Conservation (phyloP, 1,284 basidiomycete species). For the Tylopilus orsonianus region DNA sequence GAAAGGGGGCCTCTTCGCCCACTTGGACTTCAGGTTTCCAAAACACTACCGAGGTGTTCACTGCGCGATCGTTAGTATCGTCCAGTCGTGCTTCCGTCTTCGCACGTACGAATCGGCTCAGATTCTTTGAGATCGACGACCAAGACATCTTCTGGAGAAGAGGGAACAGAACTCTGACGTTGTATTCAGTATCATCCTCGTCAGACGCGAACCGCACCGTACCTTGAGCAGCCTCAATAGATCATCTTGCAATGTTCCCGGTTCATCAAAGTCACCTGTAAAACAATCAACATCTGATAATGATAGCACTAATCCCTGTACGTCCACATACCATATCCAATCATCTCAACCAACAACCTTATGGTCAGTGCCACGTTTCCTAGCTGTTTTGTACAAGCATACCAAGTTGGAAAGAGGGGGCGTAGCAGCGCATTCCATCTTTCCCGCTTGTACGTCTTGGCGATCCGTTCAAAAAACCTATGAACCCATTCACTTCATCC, state of each 20-base stretch:
- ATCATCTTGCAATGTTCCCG: slow-evolving; percentile 58
- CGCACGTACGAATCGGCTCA: slow-evolving; percentile 58
- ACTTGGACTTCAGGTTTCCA: slow-evolving; percentile 65
- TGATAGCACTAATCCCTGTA: neutral
- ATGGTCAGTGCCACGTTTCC: slow-evolving; percentile 76
- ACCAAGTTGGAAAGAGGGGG: slow-evolving; percentile 75
- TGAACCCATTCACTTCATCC: neutral
- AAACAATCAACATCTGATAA: neutral
- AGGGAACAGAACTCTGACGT: slow-evolving; percentile 65
- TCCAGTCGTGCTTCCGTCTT: neutral
- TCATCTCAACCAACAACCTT: slow-evolving; percentile 75
- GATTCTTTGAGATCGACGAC: slow-evolving; percentile 63
- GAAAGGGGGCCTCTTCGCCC: slow-evolving; percentile 66
- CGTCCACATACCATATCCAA: slow-evolving; percentile 63
- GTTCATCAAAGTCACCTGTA: slow-evolving; percentile 44
- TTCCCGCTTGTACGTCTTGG: slow-evolving; percentile 80
- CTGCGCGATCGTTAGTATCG: slow-evolving; percentile 37
- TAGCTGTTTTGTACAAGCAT: slow-evolving; percentile 73
- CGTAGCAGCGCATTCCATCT: slow-evolving; percentile 72
- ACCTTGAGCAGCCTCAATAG: slow-evolving; percentile 70
- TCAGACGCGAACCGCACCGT: neutral
- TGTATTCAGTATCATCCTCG: neutral
- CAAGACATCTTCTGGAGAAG: slow-evolving; percentile 51
- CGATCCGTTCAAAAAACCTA: slow-evolving; percentile 89
- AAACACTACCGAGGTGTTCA: slow-evolving; percentile 66